Evolutionary conservation across 495 filamentous ascomycete genomes (phyloP), one percentile per base, ranked within the genome.

Genomic region (Penicillium silybi): DNA sequence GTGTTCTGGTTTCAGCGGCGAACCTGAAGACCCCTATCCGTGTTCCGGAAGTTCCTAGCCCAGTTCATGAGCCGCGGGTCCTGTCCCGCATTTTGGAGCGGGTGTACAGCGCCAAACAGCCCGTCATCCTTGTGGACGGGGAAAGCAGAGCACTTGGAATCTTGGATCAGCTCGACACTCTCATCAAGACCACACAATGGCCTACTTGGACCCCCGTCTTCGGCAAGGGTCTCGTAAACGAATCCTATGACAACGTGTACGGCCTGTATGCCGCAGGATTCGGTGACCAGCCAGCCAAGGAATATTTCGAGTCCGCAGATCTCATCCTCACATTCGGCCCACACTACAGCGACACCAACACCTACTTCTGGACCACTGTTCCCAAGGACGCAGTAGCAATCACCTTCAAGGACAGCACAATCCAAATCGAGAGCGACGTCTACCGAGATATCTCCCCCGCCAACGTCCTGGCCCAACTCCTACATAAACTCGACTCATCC

Each of bases 211-310:
- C 54, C 2, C 59, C 71, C 0, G 41, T 60, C 16, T 69, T 64
- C 20, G 72, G 70, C 17, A 76, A 73, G 56, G 62, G 68, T 3
- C 50, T 71, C 7, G 57, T 75, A 25, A 60, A 74, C 43, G 73
- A 76, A 50, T 42, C 58, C 7, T 52, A 57, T 20, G 59, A 63
- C 6, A 71, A 71, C 20, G 62, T 64, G 32, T 64, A 70, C 44
- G 73, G 71, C 4, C 46, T 73, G 0, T 76, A 74, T 46, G 58
- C 48, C 4, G 70, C 60, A 7, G 42, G 34, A 15, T 63, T 60
- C 22, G 67, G 65, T 22, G 54, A 63, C 29, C 23, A 57, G 19
- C 41, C 44, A 11, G 50, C 48, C 3, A 50, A 66, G 32, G 48
- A 52, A 39, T 68, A 66, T 39, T 64, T 70, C 43, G 57, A 71